Evolutionary conservation across 768 basidiomycete species (phyloP), one percentile per base, ranked within the genome.

Genomic region (Hygrocybe punicea): DNA sequence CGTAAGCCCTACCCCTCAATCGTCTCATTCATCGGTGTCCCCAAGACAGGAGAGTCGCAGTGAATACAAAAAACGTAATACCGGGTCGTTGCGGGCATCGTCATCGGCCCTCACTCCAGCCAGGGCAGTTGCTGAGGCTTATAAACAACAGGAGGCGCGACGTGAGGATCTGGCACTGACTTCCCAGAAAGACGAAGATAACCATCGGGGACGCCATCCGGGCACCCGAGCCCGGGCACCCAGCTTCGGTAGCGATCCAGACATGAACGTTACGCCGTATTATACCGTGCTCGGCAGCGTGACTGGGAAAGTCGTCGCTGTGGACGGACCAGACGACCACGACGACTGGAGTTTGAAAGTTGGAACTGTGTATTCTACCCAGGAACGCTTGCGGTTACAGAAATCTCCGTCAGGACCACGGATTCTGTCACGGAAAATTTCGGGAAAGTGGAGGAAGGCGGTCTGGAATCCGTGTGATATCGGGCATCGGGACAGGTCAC

Each of bases 221-320:
- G 8, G 8, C 7, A 23, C 21, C 17, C n/a, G 13, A 5, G 5
- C 6, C 45, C 16, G 13, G 17, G 3, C 21, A 42, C 52, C 24
- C n/a, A 37, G 51, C 19, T 11, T n/a, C 19, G 23, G 57, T 50
- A 50, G 53, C 37, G 36, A 24, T 48, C 42, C 55, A 64, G 17
- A 66, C 68, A 1, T 60, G 65, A n/a, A 66, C 71, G 60, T 47
- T 23, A 23, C 45, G 45, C 58, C 65, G n/a, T 82, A 84, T 51
- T 84, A 83, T 60, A 81, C 83, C 3, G 77, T 84, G 14, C 76
- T 83, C 56, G 84, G 84, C 1, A 71, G 74, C 6, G 65, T 73
- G 0, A 72, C 78, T 1, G 82, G 74, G 1, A 74, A 73, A 7
- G 69, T 78, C 6, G 71, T 81, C 14, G 76, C 74, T 11, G 76